phyloP scores from a whole-genome alignment of 768 basidiomycete genomes.

The Russula vinacea region DNA sequence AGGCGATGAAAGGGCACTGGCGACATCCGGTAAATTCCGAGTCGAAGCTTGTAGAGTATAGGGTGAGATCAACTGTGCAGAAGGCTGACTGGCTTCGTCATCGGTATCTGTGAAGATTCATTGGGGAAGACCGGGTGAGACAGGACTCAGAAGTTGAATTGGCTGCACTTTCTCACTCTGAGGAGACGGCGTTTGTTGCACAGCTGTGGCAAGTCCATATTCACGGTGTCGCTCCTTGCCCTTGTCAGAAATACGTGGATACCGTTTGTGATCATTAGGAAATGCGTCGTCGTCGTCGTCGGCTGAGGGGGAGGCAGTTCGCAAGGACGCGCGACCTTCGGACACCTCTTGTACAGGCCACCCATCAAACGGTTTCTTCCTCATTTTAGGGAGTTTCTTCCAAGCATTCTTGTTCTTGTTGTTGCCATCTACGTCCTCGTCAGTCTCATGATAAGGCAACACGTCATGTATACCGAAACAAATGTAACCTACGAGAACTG shows the following conservation, averaged over 20 bases:
- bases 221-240: conserved; percentile 49
- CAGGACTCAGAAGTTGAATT: conserved; percentile 29
- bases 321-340: conserved; percentile 35
- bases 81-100: not conserved
- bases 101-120: not conserved
- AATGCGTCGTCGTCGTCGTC: not conserved
- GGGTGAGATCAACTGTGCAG: conserved; percentile 10
- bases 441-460: conserved; percentile 46
- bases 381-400: conserved; percentile 42
- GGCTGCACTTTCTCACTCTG: not conserved
- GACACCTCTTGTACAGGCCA: conserved; percentile 47
- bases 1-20: conserved; percentile 36
- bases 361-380: conserved; percentile 54
- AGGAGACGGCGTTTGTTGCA: conserved; percentile 31
- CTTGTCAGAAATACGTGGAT: conserved; percentile 64
- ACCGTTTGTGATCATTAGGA: conserved; percentile 28
- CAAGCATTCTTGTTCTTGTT: conserved; percentile 55
- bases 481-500: conserved; percentile 73
- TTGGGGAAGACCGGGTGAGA: conserved; percentile 30
- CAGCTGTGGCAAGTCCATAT: conserved; percentile 31
- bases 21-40: conserved; percentile 30
- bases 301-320: conserved; percentile 28
- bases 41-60: not conserved
- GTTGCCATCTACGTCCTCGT: conserved; percentile 48
- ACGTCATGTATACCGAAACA: conserved; percentile 57